Evolutionary conservation across 371 early-diverging fungal species (phyloP), one percentile per base, ranked within the genome.

Genomic region (Mucor velutinosus): DNA sequence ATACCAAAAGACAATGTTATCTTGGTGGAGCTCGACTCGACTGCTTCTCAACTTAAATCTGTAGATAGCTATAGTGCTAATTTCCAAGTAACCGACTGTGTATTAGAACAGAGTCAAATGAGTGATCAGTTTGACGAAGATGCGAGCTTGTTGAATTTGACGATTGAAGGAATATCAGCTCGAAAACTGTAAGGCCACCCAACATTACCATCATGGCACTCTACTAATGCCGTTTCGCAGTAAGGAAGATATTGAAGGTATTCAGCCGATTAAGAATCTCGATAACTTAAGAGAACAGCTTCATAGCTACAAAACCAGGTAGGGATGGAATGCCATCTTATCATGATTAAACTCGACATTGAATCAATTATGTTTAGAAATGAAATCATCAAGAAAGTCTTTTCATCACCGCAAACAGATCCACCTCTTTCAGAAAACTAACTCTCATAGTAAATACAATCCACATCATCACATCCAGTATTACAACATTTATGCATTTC

Each of bases 61-160:
- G 72, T 77, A 7, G 74, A 82, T 32, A 83, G 85, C 30, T 80
- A 80, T 59, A 84, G 84, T 62, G 77, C 85, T 45, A 71, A 76
- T 25, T 84, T 86, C 62, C 87, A 86, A 73, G 76, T 84, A 7
- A 82, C 82, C 23, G 73, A 81, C 23, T 82, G 80, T 66, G 67
- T 78, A 53, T 58, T 83, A 10, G 80, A 83, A 25, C 79, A 77
- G 25, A 80, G 76, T 27, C 76, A 72, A 32, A 57, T 76, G 17
- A 73, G 57, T 25, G 78, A 78, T 17, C 78, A 74, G 8, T 75
- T 81, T 57, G 81, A 81, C 33, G 71, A 74, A 17, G 76, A 72
- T 14, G 43, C 70, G 1, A 65, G 69, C 10, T 51, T 78, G 3
- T 59, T 79, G 32, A 76, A 71, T 27, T 19, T 76, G 58, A 77